Evolutionary conservation across 257 asterid genomes (phyloP), one percentile per base, ranked within the genome.

Genomic region (Eustoma russellianum): DNA sequence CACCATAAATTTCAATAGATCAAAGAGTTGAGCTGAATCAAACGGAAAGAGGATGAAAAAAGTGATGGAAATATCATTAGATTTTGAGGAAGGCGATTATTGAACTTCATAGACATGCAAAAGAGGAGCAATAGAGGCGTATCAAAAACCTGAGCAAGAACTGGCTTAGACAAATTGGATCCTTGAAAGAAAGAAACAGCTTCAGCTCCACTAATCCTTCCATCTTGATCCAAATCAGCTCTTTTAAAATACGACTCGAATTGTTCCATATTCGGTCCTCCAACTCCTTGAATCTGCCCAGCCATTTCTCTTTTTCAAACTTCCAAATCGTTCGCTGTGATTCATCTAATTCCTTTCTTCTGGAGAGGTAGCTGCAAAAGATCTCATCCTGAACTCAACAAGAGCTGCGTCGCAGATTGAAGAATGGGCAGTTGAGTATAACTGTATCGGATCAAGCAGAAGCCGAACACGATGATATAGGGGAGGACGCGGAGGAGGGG

Each of bases 201-300:
- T 75, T 90, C 97, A 61, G 51, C 82, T 47, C 97, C 97, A 61
- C 93, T 90, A 72, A 90, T 83, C 75, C 83, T 79, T 43, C 97
- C 94, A 59, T 90, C 97, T 38, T 82, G 94, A 83, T 90, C 93
- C 88, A 77, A 69, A 82, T 90, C 96, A 41, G 97, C 97, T 74
- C 83, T 71, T 43, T 78, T 88, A 53, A 90, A 90, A 67, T 61
- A 90, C 48, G 69, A 82, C 76, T 90, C 97, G 63, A 90, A 90
- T 70, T 86, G 86, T 33, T 90, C 93, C 86, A 73, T 71, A 64
- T 58, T 67, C 15, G 48, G 62, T 33, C 70, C 68, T 33, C 60
- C 56, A 18, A 34, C 44, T 52, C 57, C 79, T 59, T 18, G 69
- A 53, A 52, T 77, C 79, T 51, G 73, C 51, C 28, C 68, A 75